Evolutionary conservation across 2,329 filamentous ascomycete species (phyloP), one percentile per base, ranked within the genome.

Genomic region (Aspergillus jensenii): DNA sequence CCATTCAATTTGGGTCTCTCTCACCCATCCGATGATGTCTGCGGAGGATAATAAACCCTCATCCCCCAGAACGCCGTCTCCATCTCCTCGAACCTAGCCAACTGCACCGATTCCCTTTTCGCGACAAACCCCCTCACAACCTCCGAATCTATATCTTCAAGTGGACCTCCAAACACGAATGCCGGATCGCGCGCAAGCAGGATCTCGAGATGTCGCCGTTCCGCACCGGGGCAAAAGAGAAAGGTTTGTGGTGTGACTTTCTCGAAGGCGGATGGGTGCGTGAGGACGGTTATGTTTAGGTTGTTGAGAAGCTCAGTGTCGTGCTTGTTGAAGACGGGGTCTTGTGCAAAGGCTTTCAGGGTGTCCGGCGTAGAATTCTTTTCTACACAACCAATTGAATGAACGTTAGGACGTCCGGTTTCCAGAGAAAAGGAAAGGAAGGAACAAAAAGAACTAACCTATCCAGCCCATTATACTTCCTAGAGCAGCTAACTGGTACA

Each of bases 201-300:
- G 6, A 77, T 68, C 21, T 81, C 74, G 50, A 90, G 41, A 82
- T 78, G 39, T 73, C 76, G 21, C 74, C 58, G 87, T 56, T 79
- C 77, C 1, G 75, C 78, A 51, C 89, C 87, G 0, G 89, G 79
- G 1, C 84, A 87, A 62, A 84, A 90, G 2, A 88, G 75, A 1
- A 90, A 68, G 0, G 84, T 81, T 0, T 73, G 65, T 0, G 67
- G 48, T 15, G 79, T 76, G 9, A 90, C 76, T 6, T 78, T 63
- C 0, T 78, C 69, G 62, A 84, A 87, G 0, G 79, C 87, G 0
- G 56, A 66, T 0, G 88, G 87, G 2, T 82, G 76, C 1, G 73
- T 48, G 33, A 81, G 63, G 25, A 76, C 70, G n/a, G 62, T 69
- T 48, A 79, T 72, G 7, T 65, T 64, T 5, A 76, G 64, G 8